Percentiles rank a stretch among this genome's conserved stretches.
Conservation (phyloP, 2,329 filamentous ascomycete genomes). For the Juglanconis oblonga region DNA sequence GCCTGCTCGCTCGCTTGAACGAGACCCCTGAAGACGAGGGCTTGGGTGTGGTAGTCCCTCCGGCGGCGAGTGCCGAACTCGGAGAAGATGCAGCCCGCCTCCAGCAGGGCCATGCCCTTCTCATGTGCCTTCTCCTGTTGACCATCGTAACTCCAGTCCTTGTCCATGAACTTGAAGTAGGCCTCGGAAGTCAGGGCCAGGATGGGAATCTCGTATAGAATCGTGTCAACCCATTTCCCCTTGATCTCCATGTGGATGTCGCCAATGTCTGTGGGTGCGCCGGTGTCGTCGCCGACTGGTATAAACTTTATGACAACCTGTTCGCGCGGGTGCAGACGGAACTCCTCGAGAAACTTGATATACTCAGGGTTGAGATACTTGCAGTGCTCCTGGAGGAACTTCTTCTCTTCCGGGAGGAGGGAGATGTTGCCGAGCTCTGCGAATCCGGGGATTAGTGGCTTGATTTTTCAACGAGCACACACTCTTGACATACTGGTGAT, state of each 20-base stretch:
- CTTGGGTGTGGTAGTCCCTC: constrained; percentile 92
- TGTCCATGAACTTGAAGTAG: constrained; percentile 96
- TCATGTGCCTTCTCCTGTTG: constrained; percentile 81
- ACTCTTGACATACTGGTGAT: constrained; percentile 63
- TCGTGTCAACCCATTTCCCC: constrained; percentile 90
- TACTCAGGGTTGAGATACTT: constrained; percentile 77
- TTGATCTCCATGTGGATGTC: constrained; percentile 74
- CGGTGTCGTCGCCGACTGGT: constrained; percentile 52
- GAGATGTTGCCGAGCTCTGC: constrained; percentile 78
- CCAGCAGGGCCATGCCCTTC: constrained; percentile 75
- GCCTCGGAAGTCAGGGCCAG: constrained; percentile 90
- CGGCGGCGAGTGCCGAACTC: constrained; percentile 90
- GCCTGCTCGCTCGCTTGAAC: constrained; percentile 72
- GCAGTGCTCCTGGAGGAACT: constrained; percentile 75
- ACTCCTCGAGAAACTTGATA: constrained; percentile 75
- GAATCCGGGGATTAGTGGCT: background rate
- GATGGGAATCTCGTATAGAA: constrained; percentile 95
- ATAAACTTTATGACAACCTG: constrained; percentile 73
- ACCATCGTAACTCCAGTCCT: constrained; percentile 82
- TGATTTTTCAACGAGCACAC: constrained; percentile 2
- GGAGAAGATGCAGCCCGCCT: constrained; percentile 83
- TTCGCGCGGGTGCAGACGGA: constrained; percentile 75
- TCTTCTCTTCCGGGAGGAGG: constrained; percentile 74
- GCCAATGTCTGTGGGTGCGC: constrained; percentile 64
- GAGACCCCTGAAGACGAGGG: constrained; percentile 85